phyloP scores from a whole-genome alignment of 2,329 filamentous ascomycete species.

The Pyrenophora teres region DNA sequence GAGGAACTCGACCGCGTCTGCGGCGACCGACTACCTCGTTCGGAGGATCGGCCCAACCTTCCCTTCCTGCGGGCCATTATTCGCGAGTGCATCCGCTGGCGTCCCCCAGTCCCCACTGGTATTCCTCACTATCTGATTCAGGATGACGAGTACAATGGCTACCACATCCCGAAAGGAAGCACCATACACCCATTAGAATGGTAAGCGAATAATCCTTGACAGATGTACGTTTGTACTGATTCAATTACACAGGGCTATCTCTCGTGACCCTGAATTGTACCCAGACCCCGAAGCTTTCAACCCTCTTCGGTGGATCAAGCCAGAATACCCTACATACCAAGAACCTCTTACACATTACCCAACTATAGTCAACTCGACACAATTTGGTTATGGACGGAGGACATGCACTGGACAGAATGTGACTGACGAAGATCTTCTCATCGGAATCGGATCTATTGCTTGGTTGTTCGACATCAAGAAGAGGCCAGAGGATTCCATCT shows the following conservation, averaged over 20 bases:
- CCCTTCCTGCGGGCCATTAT: constrained; percentile 48
- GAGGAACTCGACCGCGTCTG: constrained; percentile 50
- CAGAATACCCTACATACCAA: constrained; percentile 58
- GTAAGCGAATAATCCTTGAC: constrained; percentile 28
- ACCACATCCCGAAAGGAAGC: constrained; percentile 62
- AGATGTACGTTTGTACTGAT: constrained; percentile 14
- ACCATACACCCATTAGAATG: constrained; percentile 52
- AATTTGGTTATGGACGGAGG: constrained; percentile 61
- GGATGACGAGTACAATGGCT: constrained; percentile 63
- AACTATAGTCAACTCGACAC: constrained; percentile 58
- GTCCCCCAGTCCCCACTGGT: constrained; percentile 50
- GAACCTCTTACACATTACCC: constrained; percentile 58
- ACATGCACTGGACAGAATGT: constrained; percentile 51
- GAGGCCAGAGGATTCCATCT: constrained; percentile 16
- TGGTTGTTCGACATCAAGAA: constrained; percentile 52
- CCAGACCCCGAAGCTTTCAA: constrained; percentile 71
- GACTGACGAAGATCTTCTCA: constrained; percentile 49
- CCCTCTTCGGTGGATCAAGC: constrained; percentile 65
- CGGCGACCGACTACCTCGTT: constrained; percentile 43
- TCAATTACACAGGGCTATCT: constrained; percentile 51
- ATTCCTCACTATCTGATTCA: constrained; percentile 60
- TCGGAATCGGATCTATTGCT: constrained; percentile 51
- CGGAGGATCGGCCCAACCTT: constrained; percentile 47
- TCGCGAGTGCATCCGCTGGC: constrained; percentile 51
- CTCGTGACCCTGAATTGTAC: constrained; percentile 58